These are phyloP conservation scores for Pseudozyma tsukubaensis DNA, from an alignment of 1,284 basidiomycete genomes.

Conservation along the genomic window DNA sequence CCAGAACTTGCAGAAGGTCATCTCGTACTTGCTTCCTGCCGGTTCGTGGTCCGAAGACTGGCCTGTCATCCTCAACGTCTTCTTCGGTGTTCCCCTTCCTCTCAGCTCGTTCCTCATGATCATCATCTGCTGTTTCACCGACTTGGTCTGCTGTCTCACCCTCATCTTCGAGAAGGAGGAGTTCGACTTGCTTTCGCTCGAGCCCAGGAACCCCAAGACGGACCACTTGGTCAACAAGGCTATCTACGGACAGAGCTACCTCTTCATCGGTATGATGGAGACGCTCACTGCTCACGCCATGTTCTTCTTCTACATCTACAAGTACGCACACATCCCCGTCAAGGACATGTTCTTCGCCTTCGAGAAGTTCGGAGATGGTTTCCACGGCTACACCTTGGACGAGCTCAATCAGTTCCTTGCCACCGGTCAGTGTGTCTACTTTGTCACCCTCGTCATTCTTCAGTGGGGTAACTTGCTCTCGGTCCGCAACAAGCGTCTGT, in stretches of 20 bases:
- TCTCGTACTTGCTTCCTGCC: constrained; percentile 66
- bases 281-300: constrained; percentile 71
- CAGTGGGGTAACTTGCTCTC: constrained; percentile 73
- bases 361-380: constrained; percentile 69
- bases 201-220: constrained; percentile 51
- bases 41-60: constrained; percentile 77
- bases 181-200: constrained; percentile 71
- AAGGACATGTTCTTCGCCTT: constrained; percentile 39
- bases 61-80: constrained; percentile 75
- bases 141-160: constrained; percentile 71
- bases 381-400: constrained; percentile 71
- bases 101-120: constrained; percentile 72
- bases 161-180: constrained; percentile 76
- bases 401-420: constrained; percentile 70
- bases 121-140: constrained; percentile 72
- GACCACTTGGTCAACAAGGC: constrained; percentile 71
- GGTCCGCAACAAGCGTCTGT: constrained; percentile 72
- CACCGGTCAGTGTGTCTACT: constrained; percentile 69
- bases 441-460: constrained; percentile 77
- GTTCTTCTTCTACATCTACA: constrained; percentile 72
- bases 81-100: constrained; percentile 73
- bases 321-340: constrained; percentile 70
- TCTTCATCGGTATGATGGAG: constrained; percentile 75
- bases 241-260: constrained; percentile 77
- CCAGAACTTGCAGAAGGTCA: constrained; percentile 76